Base-by-base conservation (phyloP, 257 asterid genomes). In the Capsicum pubescens region DNA sequence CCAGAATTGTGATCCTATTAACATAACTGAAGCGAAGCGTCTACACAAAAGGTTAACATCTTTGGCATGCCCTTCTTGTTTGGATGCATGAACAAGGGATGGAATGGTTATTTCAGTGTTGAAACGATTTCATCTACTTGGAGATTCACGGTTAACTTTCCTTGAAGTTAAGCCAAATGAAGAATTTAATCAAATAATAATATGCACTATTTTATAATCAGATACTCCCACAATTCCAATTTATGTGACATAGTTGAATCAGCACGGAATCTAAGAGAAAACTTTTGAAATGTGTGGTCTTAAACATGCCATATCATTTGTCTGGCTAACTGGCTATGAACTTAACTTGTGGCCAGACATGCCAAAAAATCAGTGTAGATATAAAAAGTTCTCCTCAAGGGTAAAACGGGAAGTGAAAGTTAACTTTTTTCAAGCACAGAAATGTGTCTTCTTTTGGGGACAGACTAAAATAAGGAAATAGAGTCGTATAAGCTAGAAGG, bases 41-140 rank as follows among this genome's bases (percentile, higher is more conserved):
- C 42, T 76, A 26, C 60, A 26, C 60, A 13, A 6, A 36, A 76
- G 60, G 63, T 52, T 50, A 13, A 26, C 2, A 32, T 52, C 9
- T 76, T 52, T 13, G 9, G 21, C 2, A 2, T 76, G 8, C 81
- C 81, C 81, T 52, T 21, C 46, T 76, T 52, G 63, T 52, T 32
- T 52, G 21, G 63, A 76, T 52, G 81, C 81, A 52, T 19, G 81
- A 72, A 76, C 63, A 21, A 12, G 81, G 46, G 44, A 74, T 48
- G 19, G 63, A 52, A 76, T 13, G 63, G 81, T 11, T 61, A 76
- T 76, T 14, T 52, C 81, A 52, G 59, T 52, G 63, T 52, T 13
- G 60, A 76, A 74, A 76, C 46, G 26, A 52, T 52, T 21, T 76
- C 81, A 76, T 76, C 48, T 76, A 26, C 63, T 76, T 76, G 81